Percentiles rank a stretch among this genome's conserved stretches.
phyloP scores from a whole-genome alignment of 1,284 basidiomycete species.

The Malassezia pachydermatis region DNA sequence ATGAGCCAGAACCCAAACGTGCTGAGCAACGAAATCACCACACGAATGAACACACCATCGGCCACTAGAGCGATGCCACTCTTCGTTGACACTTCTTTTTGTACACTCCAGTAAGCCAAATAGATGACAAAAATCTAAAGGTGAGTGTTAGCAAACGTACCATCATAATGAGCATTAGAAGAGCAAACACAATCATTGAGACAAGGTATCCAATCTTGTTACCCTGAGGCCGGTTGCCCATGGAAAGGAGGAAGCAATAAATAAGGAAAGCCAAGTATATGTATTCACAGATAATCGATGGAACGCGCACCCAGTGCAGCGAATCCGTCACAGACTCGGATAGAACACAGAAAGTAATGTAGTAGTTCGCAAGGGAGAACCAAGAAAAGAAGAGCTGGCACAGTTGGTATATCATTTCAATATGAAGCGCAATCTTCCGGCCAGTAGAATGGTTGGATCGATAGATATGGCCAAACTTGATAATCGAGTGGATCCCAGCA shows the following conservation, averaged over 20 bases:
- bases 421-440: constrained; percentile 39
- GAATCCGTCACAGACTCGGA: constrained; percentile 23
- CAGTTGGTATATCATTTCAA: constrained; percentile 45
- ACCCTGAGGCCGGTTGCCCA: constrained; percentile 46
- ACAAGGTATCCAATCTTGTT: constrained; percentile 35
- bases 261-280: constrained; percentile 46
- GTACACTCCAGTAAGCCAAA: constrained; percentile 31
- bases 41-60: constrained; percentile 37
- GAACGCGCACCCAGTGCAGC: constrained; percentile 31
- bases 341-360: constrained; percentile 40
- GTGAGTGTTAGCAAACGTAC: too few species aligned
- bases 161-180: constrained; percentile 43
- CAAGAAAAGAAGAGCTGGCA: constrained; percentile 42
- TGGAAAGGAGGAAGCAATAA: constrained; percentile 43
- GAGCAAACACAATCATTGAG: constrained; percentile 42
- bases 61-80: constrained; percentile 22
- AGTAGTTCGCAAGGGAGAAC: constrained; percentile 27
- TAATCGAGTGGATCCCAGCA: constrained; percentile 41
- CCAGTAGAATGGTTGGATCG: constrained; percentile 38
- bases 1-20: constrained; percentile 44
- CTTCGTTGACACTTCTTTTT: constrained; percentile 19
- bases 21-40: constrained; percentile 42
- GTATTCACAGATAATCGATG: constrained; percentile 40
- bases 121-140: constrained; percentile 42
- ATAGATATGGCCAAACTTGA: constrained; percentile 47